Evolutionary conservation across 2,329 filamentous ascomycete species (phyloP).

Genomic region (Monosporascus sp.): DNA sequence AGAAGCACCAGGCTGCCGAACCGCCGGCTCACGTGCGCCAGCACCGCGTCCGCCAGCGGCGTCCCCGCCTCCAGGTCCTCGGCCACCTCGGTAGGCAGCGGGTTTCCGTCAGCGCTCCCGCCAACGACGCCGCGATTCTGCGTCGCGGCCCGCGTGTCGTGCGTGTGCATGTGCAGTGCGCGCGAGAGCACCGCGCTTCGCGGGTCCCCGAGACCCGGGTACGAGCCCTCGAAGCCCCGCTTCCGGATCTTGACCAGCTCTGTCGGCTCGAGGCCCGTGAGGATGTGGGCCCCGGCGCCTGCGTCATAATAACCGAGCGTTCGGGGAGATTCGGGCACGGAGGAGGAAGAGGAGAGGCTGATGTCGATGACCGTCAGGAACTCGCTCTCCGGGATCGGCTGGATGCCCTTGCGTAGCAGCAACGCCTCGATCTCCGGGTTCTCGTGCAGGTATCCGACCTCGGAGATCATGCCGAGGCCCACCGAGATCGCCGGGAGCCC

Average conservation of each 20-base stretch:
- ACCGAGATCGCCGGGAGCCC: conserved; percentile 19
- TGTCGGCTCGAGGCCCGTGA: conserved; percentile 20
- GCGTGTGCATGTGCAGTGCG: not conserved
- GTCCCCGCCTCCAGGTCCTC: not conserved
- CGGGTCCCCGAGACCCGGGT: conserved; percentile 10
- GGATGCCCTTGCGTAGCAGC: conserved; percentile 30
- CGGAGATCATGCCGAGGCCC: conserved; percentile 22
- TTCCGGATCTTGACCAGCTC: conserved; percentile 13
- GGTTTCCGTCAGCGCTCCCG: too few species aligned
- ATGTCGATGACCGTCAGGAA: conserved; percentile 24
- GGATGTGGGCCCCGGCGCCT: conserved; percentile 11
- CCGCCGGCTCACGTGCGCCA: not conserved
- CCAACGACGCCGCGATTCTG: not conserved
- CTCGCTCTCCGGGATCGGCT: conserved; percentile 27
- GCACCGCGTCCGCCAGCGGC: not conserved
- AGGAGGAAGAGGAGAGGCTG: conserved; percentile 6
- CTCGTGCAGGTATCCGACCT: conserved; percentile 32
- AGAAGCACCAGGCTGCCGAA: conserved; percentile 1
- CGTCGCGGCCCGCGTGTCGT: not conserved
- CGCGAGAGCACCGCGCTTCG: conserved; percentile 11
- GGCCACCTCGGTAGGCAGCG: not conserved
- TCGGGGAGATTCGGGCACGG: too few species aligned
- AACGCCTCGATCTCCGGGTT: conserved; percentile 30
- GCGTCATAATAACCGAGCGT: not conserved
- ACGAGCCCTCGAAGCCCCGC: conserved; percentile 12